These are phyloP conservation scores for Coemansia sp. DNA, from an alignment of 192 early-diverging fungal species.

Conservation along the genomic window DNA sequence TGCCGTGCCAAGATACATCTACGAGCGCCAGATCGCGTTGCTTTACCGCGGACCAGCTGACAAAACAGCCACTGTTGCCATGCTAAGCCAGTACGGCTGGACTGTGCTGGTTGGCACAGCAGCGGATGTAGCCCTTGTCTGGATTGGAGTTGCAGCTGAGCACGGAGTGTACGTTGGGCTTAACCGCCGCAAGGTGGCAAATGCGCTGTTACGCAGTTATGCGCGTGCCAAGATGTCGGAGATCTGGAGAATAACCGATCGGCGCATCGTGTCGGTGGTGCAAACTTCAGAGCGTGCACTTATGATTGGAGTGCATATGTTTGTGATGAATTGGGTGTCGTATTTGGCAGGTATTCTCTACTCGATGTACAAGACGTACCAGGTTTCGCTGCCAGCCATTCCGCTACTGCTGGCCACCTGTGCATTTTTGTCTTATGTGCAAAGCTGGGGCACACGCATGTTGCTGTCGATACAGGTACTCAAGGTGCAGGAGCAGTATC, in stretches of 20 bases:
- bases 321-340: constrained; percentile 4
- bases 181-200: constrained; percentile 16
- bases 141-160: constrained; percentile 9
- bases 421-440: neutral
- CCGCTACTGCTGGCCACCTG: neutral
- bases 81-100: neutral
- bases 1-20: constrained; percentile 15
- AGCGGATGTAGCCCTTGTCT: constrained; percentile 7
- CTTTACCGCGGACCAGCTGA: neutral
- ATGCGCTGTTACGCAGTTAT: constrained; percentile 15
- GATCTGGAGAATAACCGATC: constrained; percentile 11
- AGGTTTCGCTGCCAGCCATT: constrained; percentile 15
- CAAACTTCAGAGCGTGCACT: constrained; percentile 16
- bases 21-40: constrained; percentile 6
- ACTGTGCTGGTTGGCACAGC: neutral
- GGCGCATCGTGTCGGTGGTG: constrained; percentile 5
- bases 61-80: neutral
- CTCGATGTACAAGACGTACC: constrained; percentile 14
- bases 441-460: neutral
- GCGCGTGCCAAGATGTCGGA: constrained; percentile 21
- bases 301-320: constrained; percentile 13
- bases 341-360: constrained; percentile 5
- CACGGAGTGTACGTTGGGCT: constrained; percentile 19
- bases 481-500: neutral
- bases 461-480: constrained; percentile 8